Percentiles rank a stretch among this genome's conserved stretches.
These are phyloP conservation scores for Astragalus membranaceus DNA, from an alignment of 306 rosid genomes.

Conservation along the genomic window DNA sequence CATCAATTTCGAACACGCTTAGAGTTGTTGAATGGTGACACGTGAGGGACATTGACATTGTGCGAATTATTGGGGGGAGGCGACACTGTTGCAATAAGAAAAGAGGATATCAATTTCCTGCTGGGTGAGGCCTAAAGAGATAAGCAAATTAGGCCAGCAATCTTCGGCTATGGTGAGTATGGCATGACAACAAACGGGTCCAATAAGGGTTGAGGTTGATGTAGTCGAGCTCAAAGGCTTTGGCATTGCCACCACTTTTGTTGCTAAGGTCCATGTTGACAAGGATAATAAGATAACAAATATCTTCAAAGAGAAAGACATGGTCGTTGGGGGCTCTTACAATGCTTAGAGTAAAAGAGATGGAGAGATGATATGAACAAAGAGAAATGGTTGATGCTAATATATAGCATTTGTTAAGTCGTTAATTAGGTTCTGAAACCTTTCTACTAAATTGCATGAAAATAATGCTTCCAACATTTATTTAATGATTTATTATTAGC, in stretches of 20 bases:
- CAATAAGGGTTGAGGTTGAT: not conserved
- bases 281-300: not conserved
- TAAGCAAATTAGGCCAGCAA: constrained; percentile 38
- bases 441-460: no score
- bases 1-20: no score
- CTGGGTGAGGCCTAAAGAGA: constrained; percentile 28
- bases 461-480: no score
- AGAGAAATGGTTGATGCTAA: no score
- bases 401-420: no score
- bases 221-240: not conserved
- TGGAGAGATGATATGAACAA: no score
- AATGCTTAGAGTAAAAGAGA: no score
- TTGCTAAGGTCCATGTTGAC: not conserved
- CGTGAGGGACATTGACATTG: no score
- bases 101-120: constrained; percentile 20
- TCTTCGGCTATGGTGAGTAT: constrained; percentile 20
- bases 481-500: no score
- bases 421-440: no score
- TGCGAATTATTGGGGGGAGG: not conserved
- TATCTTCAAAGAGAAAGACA: constrained; percentile 7
- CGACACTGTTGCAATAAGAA: not conserved
- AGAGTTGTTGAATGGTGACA: no score
- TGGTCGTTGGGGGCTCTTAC: not conserved
- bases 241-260: not conserved
- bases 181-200: constrained; percentile 27